These are phyloP conservation scores for Colletotrichum echinochloae DNA, from an alignment of 2,329 filamentous ascomycete species.

Conservation along the genomic window DNA sequence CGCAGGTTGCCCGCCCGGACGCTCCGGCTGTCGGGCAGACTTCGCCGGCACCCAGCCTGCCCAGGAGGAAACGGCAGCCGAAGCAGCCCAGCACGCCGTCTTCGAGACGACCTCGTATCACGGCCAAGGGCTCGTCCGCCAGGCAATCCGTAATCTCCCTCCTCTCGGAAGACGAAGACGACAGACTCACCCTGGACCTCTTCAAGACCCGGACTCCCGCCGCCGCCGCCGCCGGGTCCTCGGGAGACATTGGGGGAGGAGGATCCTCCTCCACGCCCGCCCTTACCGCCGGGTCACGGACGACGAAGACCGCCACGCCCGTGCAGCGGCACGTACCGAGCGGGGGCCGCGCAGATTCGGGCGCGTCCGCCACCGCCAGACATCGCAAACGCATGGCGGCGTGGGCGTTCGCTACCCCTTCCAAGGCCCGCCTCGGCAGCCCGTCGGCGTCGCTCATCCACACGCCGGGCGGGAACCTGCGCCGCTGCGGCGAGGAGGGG, in stretches of 20 bases:
- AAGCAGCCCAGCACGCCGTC: conserved; percentile 5
- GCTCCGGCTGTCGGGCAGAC: neutral
- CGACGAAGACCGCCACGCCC: conserved; percentile 34
- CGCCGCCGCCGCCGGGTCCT: neutral
- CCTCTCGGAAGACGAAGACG: conserved; percentile 53
- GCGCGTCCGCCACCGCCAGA: neutral
- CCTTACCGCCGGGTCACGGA: conserved; percentile 15
- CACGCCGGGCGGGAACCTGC: conserved; percentile 63
- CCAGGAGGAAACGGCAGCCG: neutral
- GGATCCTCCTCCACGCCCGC: conserved; percentile 15
- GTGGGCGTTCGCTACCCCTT: conserved; percentile 34
- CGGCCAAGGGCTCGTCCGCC: conserved; percentile 44
- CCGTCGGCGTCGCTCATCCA: conserved; percentile 48
- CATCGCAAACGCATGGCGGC: conserved; percentile 31
- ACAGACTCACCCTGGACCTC: conserved; percentile 52
- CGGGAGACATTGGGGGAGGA: neutral
- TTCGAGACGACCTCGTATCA: neutral
- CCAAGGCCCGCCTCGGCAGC: conserved; percentile 37
- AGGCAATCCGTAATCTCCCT: conserved; percentile 57
- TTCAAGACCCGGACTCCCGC: conserved; percentile 42
- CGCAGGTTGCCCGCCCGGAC: no score
- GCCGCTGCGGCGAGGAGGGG: conserved; percentile 66
- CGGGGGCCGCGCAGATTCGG: neutral
- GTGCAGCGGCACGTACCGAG: conserved; percentile 9
- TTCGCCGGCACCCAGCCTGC: neutral